phyloP scores from a whole-genome alignment of 2,329 filamentous ascomycete genomes.

The Fusarium sublunatum region DNA sequence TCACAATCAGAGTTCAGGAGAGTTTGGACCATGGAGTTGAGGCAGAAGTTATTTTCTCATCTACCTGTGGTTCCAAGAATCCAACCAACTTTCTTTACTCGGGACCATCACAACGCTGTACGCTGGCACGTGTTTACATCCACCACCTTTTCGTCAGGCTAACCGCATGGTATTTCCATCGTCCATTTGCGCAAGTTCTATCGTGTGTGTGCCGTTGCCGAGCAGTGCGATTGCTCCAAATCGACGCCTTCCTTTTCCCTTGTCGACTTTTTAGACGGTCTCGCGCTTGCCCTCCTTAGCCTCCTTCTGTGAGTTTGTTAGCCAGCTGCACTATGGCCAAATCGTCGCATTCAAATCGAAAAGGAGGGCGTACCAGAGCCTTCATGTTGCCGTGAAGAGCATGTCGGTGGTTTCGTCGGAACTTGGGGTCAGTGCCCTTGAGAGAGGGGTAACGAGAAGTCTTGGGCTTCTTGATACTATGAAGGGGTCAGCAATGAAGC shows the following conservation, averaged over 20 bases:
- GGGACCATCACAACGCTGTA: constrained; percentile 34
- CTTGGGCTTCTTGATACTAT: constrained; percentile 99
- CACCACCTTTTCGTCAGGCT: constrained; percentile 35
- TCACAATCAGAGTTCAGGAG: constrained; percentile 1
- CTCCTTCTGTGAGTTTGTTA: constrained; percentile 80
- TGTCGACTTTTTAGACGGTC: constrained; percentile 69
- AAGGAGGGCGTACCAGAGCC: constrained; percentile 79
- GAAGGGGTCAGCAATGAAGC: constrained; percentile 32
- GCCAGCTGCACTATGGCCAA: constrained; percentile 25
- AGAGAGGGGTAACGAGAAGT: constrained; percentile 98
- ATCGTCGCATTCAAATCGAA: constrained; percentile 14
- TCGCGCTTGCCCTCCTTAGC: constrained; percentile 96
- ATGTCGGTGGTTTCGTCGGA: constrained; percentile 99
- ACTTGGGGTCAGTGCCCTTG: constrained; percentile 99
- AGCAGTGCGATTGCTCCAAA: constrained; percentile 41
- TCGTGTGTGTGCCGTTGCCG: constrained; percentile 39
- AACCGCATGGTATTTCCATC: constrained; percentile 42
- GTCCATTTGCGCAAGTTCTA: constrained; percentile 43
- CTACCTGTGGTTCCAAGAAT: constrained; percentile 30
- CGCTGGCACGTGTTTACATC: constrained; percentile 25
- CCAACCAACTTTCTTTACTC: constrained; percentile 38
- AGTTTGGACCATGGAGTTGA: constrained; percentile 21
- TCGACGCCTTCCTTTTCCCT: constrained; percentile 38
- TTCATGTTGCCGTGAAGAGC: constrained; percentile 98
- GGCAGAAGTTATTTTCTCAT: constrained; percentile 22